Evolutionary conservation across 1,284 basidiomycete species (phyloP), one percentile per base, ranked within the genome.

Genomic region (Nidula niveotomentosa): DNA sequence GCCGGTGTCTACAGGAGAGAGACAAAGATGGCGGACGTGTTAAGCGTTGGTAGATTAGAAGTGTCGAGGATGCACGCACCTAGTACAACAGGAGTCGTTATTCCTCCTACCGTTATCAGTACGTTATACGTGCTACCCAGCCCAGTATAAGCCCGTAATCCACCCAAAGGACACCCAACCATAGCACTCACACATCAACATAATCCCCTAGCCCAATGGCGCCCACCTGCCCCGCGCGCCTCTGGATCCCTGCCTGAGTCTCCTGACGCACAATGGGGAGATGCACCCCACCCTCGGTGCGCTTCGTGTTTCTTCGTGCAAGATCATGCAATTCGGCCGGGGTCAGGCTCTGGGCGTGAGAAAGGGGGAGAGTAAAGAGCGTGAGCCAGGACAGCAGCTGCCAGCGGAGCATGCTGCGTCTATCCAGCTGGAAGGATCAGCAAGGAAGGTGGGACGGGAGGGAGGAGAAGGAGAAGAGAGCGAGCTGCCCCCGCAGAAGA

Each of bases 101-200:
- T 69, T 33, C 63, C 70, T 35, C 81, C 80, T 44, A 83, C 64
- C 23, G 69, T 69, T 35, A 81, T 58, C 17, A 76, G 65, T 13
- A 81, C 74, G 34, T 65, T 79, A 56, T 84, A 84, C 6, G 75
- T 72, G 35, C 81, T 83, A 49, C 36, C 49, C 6, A 23, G 5
- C 3, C 2, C 23, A 23, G 5, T 23, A 23, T 1, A 23, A n/a
- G n/a, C n/a, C n/a, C n/a, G n/a, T 17, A 23, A 36, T 8, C 13
- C 18, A 46, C n/a, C 8, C 18, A 2, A 12, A 10, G 39, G 39
- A n/a, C 2, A 67, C 70, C 62, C 63, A 83, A 35, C 1, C 23
- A 10, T 39, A 39, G n/a, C 1, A 67, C 71, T 62, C 64, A 83
- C 81, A 81, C 67, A 63, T 83, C 81, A 12, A 71, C 58, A 54